phyloP scores from a whole-genome alignment of 305 asterid genomes.

The Fraxinus dipetala region DNA sequence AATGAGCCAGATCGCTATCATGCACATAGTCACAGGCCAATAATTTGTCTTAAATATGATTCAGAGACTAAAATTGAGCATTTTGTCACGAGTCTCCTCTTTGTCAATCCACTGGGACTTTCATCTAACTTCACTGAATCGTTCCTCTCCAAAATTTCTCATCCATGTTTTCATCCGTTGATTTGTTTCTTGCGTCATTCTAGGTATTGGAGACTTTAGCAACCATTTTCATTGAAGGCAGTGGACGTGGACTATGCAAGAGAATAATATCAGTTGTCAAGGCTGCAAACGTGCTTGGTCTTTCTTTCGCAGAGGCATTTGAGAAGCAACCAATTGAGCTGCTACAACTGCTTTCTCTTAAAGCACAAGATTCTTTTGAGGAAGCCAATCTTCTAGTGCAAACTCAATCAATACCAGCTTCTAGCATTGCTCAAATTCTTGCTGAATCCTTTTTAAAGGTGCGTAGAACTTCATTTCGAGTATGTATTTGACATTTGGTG shows the following conservation, averaged over 20 bases:
- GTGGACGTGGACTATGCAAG: slow-evolving; percentile 79
- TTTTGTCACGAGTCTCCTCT: neutral
- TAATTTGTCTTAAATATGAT: neutral
- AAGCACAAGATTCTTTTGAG: slow-evolving; percentile 95
- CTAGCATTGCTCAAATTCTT: slow-evolving; percentile 95
- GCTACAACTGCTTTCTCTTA: slow-evolving; percentile 87
- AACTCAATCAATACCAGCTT: slow-evolving; percentile 86
- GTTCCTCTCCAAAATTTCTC: neutral
- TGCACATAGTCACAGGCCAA: slow-evolving; percentile 16
- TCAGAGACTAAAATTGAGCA: neutral
- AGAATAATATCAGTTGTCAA: slow-evolving; percentile 80
- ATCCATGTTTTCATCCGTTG: slow-evolving; percentile 17
- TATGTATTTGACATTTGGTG: slow-evolving; percentile 8
- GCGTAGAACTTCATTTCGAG: slow-evolving; percentile 18
- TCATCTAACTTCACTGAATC: neutral
- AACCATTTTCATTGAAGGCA: slow-evolving; percentile 57
- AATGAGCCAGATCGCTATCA: slow-evolving; percentile 10
- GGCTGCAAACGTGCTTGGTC: slow-evolving; percentile 87
- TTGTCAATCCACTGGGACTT: neutral
- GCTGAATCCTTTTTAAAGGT: slow-evolving; percentile 98
- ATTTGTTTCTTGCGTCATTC: slow-evolving; percentile 20
- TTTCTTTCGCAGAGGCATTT: slow-evolving; percentile 85
- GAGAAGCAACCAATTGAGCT: slow-evolving; percentile 91
- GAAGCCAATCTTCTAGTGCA: slow-evolving; percentile 81
- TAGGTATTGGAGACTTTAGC: slow-evolving; percentile 79